Conservation (phyloP, 768 basidiomycete species). For the Cantharellus cinnabarinus region DNA sequence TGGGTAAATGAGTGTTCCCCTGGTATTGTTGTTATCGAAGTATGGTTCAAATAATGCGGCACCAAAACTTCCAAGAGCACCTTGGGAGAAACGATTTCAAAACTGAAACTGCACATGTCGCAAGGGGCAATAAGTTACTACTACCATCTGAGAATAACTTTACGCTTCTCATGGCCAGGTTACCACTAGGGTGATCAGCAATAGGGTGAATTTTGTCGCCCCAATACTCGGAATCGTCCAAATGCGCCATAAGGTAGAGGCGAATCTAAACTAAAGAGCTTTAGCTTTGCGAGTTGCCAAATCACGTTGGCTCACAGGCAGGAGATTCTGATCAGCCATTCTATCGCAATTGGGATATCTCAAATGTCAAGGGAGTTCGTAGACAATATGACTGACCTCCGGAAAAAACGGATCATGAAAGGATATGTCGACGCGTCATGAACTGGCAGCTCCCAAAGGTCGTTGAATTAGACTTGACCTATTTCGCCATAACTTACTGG, state of each 20-base stretch:
- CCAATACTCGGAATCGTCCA: slow-evolving; percentile 44
- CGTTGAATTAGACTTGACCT: neutral
- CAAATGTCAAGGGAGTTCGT: neutral
- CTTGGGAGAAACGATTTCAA: slow-evolving; percentile 16
- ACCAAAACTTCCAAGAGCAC: slow-evolving; percentile 82
- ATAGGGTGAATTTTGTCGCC: slow-evolving; percentile 39
- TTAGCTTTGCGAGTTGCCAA: neutral
- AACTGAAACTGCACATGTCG: slow-evolving; percentile 5
- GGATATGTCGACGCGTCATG: slow-evolving; percentile 55
- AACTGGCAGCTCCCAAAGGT: slow-evolving; percentile 15
- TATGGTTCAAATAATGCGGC: slow-evolving; percentile 79
- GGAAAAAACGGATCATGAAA: slow-evolving; percentile 39
- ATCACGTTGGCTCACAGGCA: slow-evolving; percentile 34
- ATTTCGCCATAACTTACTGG: slow-evolving; percentile 13
- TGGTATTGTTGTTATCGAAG: slow-evolving; percentile 49
- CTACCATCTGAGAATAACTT: slow-evolving; percentile 61
- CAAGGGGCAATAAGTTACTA: neutral
- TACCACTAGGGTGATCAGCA: slow-evolving; percentile 31
- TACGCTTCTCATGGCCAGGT: slow-evolving; percentile 46
- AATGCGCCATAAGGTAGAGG: slow-evolving; percentile 44
- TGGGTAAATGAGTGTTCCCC: slow-evolving; percentile 44
- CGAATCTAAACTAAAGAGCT: slow-evolving; percentile 18
- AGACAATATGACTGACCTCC: slow-evolving; percentile 24
- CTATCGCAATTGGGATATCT: slow-evolving; percentile 19
- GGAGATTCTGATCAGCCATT: slow-evolving; percentile 39